A percentile compares a stretch with the other conserved stretches of the same genome.
Evolutionary conservation across 192 early-diverging fungal species (phyloP).

Genomic region (Coemansia sp.): DNA sequence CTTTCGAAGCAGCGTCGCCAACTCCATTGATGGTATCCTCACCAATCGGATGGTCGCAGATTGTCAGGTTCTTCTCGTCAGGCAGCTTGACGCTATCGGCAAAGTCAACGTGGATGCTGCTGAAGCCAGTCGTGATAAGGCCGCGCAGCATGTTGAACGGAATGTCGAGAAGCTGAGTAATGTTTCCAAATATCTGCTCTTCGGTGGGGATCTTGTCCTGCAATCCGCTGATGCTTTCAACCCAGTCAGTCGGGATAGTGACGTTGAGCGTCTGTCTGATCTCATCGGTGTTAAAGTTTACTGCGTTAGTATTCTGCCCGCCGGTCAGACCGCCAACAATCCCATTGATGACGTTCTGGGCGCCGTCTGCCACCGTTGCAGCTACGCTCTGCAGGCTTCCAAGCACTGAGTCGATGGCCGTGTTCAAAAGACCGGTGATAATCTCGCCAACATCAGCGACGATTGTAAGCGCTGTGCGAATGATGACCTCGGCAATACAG

Average conservation of each 20-base stretch:
- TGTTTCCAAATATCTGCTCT: constrained; percentile 43
- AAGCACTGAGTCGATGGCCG: constrained; percentile 24
- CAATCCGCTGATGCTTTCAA: constrained; percentile 24
- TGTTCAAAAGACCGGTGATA: constrained; percentile 30
- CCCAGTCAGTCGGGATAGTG: constrained; percentile 37
- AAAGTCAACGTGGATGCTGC: constrained; percentile 11
- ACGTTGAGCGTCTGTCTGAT: constrained; percentile 29
- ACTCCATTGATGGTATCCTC: constrained; percentile 24
- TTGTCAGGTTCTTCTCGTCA: constrained; percentile 15
- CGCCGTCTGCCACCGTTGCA: constrained; percentile 14
- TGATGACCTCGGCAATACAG: constrained; percentile 44
- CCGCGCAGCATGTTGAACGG: constrained; percentile 34
- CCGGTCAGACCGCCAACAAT: constrained; percentile 27
- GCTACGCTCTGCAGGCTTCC: constrained; percentile 24
- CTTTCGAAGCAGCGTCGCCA: constrained; percentile 10
- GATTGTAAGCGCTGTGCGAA: constrained; percentile 30
- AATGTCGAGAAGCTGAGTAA: constrained; percentile 32
- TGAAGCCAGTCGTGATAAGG: constrained; percentile 13
- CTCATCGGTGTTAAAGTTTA: constrained; percentile 23
- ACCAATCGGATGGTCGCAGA: constrained; percentile 33
- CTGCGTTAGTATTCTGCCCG: background rate
- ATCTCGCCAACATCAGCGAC: constrained; percentile 18
- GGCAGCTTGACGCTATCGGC: constrained; percentile 16
- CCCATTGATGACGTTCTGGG: constrained; percentile 14
- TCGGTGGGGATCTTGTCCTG: constrained; percentile 37